Evolutionary conservation across 495 filamentous ascomycete species (phyloP).

Genomic region (Neurospora tetrasperma): DNA sequence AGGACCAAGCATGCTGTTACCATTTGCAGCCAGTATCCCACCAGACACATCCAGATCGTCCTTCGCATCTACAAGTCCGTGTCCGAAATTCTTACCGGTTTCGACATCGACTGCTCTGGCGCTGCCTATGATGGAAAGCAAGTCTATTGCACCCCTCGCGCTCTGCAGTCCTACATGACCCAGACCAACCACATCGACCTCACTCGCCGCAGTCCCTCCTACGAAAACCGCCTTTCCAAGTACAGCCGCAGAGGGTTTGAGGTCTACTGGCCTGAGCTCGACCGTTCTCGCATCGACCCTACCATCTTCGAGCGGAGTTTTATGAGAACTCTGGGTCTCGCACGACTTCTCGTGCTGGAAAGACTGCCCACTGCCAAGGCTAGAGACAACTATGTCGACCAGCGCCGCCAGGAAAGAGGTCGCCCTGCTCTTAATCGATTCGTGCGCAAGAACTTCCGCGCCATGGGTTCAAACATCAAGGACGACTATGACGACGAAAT

Average conservation of each 20-base stretch:
- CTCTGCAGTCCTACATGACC: slow-evolving; percentile 63
- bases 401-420: slow-evolving; percentile 59
- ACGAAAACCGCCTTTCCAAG: slow-evolving; percentile 80
- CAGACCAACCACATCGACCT: slow-evolving; percentile 74
- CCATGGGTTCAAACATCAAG: slow-evolving; percentile 55
- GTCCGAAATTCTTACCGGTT: slow-evolving; percentile 72
- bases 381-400: slow-evolving; percentile 54
- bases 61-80: slow-evolving; percentile 73
- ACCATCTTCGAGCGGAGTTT: slow-evolving; percentile 79
- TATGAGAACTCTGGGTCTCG: slow-evolving; percentile 61
- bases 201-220: slow-evolving; percentile 67
- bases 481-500: slow-evolving; percentile 62
- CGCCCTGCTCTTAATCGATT: slow-evolving; percentile 36
- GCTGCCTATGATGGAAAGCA: slow-evolving; percentile 69
- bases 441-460: slow-evolving; percentile 11
- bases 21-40: slow-evolving; percentile 69
- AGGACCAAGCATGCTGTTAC: slow-evolving; percentile 78
- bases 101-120: slow-evolving; percentile 76
- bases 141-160: slow-evolving; percentile 61
- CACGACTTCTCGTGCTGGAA: slow-evolving; percentile 69
- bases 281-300: slow-evolving; percentile 63
- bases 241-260: slow-evolving; percentile 78
- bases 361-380: slow-evolving; percentile 55
- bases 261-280: slow-evolving; percentile 62
- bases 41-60: slow-evolving; percentile 71